Evolutionary conservation across 495 filamentous ascomycete genomes (phyloP).

Genomic region (Penicillium coprophilum): DNA sequence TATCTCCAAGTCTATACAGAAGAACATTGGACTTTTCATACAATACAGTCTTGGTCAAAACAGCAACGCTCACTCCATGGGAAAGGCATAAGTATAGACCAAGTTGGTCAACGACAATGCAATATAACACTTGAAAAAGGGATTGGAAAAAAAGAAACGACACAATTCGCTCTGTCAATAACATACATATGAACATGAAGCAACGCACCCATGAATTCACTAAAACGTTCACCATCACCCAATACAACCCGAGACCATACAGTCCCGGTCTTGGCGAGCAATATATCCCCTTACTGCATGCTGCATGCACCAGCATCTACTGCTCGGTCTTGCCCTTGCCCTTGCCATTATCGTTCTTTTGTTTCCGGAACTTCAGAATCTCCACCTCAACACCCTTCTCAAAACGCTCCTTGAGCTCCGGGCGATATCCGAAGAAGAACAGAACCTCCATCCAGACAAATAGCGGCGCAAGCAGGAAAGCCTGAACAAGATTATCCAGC

Average conservation of each 20-base stretch:
- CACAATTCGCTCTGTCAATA: constrained; percentile 5
- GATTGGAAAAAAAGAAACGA: neutral
- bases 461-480: constrained; percentile 90
- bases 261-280: constrained; percentile 2
- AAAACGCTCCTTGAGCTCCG: constrained; percentile 77
- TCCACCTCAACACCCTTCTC: constrained; percentile 71
- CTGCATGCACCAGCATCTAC: neutral
- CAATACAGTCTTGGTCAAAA: neutral
- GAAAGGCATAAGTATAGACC: neutral
- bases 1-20: neutral
- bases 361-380: constrained; percentile 41
- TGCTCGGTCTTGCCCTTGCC: constrained; percentile 17
- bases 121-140: neutral
- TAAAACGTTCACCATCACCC: neutral
- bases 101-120: neutral
- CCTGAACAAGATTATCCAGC: constrained; percentile 87
- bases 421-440: constrained; percentile 87
- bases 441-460: constrained; percentile 97
- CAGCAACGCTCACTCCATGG: neutral
- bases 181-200: neutral
- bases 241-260: neutral
- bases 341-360: constrained; percentile 27
- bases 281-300: constrained; percentile 5
- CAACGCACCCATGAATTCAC: neutral
- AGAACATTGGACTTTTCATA: neutral